Conservation (phyloP, 805 yeast genomes). For the Candida ponderosae region DNA sequence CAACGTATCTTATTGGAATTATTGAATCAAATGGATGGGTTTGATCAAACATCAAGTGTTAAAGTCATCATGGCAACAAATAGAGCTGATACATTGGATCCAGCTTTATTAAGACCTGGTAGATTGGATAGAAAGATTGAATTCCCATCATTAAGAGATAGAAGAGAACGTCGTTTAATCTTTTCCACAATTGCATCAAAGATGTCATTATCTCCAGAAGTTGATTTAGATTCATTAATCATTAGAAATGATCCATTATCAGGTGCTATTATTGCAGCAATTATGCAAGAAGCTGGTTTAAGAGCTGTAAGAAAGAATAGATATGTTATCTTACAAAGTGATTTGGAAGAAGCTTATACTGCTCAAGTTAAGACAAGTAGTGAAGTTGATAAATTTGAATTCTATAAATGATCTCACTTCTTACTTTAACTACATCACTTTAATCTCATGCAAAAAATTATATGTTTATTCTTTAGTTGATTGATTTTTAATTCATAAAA, state of each 20-base stretch:
- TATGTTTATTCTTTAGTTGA: background rate
- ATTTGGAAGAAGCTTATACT: constrained; percentile 95
- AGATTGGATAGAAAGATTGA: constrained; percentile 97
- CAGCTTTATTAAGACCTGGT: constrained; percentile 97
- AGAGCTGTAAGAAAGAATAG: constrained; percentile 98
- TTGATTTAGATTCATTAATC: constrained; percentile 88
- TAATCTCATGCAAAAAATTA: background rate
- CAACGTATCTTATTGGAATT: constrained; percentile 95
- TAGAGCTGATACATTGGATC: constrained; percentile 98
- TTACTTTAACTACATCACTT: background rate
- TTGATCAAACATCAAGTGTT: constrained; percentile 90
- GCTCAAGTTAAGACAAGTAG: constrained; percentile 92
- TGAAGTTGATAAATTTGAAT: constrained; percentile 96
- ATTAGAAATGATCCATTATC: constrained; percentile 94
- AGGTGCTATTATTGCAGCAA: constrained; percentile 97
- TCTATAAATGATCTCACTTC: constrained; percentile 57
- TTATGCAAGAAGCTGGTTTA: constrained; percentile 99
- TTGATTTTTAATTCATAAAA: background rate
- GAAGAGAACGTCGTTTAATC: constrained; percentile 96
- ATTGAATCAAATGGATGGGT: constrained; percentile 98
- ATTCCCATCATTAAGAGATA: constrained; percentile 91
- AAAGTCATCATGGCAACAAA: constrained; percentile 99
- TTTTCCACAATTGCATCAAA: constrained; percentile 94
- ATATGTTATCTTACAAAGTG: constrained; percentile 92
- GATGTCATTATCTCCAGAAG: constrained; percentile 98